phyloP scores from a whole-genome alignment of 306 rosid genomes.

The Crotalaria pallida region DNA sequence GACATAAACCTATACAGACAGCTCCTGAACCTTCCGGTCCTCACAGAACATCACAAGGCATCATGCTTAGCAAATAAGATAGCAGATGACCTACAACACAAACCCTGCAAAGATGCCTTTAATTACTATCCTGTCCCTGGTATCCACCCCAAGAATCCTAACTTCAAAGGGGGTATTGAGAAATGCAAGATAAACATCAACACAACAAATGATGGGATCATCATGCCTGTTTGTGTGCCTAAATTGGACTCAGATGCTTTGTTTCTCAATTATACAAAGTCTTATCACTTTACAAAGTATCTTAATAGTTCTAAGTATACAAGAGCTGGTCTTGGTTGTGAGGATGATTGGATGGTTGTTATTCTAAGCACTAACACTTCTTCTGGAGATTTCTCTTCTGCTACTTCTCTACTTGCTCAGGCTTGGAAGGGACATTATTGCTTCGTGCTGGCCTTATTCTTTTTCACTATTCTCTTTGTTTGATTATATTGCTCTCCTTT shows the following conservation, averaged over 20 bases:
- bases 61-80: slow-evolving; percentile 54
- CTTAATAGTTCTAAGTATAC: slow-evolving; percentile 50
- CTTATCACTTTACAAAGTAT: slow-evolving; percentile 30
- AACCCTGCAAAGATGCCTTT: slow-evolving; percentile 34
- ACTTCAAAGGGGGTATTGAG: slow-evolving; percentile 15
- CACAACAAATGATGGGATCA: slow-evolving; percentile 41
- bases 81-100: slow-evolving; percentile 39
- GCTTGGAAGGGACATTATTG: neutral
- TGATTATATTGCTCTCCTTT: neutral
- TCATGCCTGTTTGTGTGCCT: slow-evolving; percentile 57
- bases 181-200: slow-evolving; percentile 49
- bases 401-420: slow-evolving; percentile 22
- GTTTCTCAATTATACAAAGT: slow-evolving; percentile 35
- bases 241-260: slow-evolving; percentile 15
- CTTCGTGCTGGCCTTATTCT: neutral
- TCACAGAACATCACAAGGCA: slow-evolving; percentile 32
- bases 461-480: slow-evolving; percentile 1
- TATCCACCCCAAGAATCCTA: slow-evolving; percentile 17
- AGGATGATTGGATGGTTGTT: slow-evolving; percentile 69
- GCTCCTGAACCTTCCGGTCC: slow-evolving; percentile 29
- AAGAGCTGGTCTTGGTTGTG: slow-evolving; percentile 58
- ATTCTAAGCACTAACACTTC: slow-evolving; percentile 39
- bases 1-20: slow-evolving; percentile 60
- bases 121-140: slow-evolving; percentile 23
- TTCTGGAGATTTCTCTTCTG: slow-evolving; percentile 48